Evolutionary conservation across 345 rosid species (phyloP), one percentile per base, ranked within the genome.

Genomic region (Crucihimalaya himalaica): DNA sequence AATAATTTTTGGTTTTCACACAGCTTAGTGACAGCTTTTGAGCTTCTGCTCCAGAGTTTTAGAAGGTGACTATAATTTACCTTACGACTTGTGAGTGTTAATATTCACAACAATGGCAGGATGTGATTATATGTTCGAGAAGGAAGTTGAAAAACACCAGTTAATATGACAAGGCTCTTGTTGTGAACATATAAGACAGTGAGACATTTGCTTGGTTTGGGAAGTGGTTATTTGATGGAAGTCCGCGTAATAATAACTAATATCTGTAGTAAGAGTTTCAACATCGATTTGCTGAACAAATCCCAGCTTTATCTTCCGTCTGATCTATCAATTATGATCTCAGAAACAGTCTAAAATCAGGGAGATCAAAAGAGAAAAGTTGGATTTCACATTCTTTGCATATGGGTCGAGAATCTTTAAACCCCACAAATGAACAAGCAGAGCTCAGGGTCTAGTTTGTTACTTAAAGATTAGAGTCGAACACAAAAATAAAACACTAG

Each of bases 391-490:
- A 59, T 60, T 71, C 8, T 61, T 23, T 47, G 61, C 21, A 40
- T 61, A 20, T 37, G 42, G 23, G 52, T 5, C 63, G 62, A 63
- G 19, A 52, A 52, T 25, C 46, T 40, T 8, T 21, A 47, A 53
- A 37, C 8, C 19, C 45, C 9, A 47, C 9, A 65, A 47, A 50
- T 66, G 70, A 66, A 37, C 37, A 39, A 12, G 25, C 2, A 29
- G 29, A 62, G 48, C 6, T 68, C 63, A 58, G 29, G 40, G 74
- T 46, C 19, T 60, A 47, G 29, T 43, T 63, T 54, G 56, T 43
- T 54, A 31, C 63, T n/a, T 7, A 27, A 14, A 57, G 32, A 19
- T 13, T 29, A 21, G 25, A 40, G 35, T 50, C 21, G 6, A 13
- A 39, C 8, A 29, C 31, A 75, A 21, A 74, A 32, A 52, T 1